phyloP scores from a whole-genome alignment of 257 asterid genomes.

The Lycium barbarum region DNA sequence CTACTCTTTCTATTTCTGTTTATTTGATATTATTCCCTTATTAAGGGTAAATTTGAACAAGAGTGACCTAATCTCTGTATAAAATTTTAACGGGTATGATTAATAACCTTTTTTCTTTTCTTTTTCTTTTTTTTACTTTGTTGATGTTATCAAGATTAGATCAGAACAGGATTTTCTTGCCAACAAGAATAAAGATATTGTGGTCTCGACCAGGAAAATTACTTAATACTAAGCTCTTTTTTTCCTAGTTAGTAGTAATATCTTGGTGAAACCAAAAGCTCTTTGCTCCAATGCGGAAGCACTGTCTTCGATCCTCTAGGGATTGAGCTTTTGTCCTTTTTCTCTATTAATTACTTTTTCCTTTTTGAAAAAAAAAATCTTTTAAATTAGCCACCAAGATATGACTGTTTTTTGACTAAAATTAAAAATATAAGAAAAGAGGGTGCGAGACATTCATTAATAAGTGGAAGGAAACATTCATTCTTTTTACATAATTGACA shows the following conservation, averaged over 20 bases:
- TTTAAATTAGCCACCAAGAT: background rate
- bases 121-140: background rate
- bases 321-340: constrained; percentile 14
- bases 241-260: background rate
- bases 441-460: background rate
- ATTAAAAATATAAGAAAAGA: background rate
- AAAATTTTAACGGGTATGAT: background rate
- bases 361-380: background rate
- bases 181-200: background rate
- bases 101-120: background rate
- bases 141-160: constrained; percentile 19
- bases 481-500: background rate
- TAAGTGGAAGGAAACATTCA: background rate
- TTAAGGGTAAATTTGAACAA: too few species aligned
- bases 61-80: too few species aligned
- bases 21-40: background rate
- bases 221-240: background rate
- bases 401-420: background rate
- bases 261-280: constrained; percentile 26
- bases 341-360: background rate
- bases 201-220: constrained; percentile 7
- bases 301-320: constrained; percentile 18
- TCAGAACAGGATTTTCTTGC: background rate
- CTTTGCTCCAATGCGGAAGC: constrained; percentile 23
- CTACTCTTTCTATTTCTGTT: background rate